Conservation (phyloP, 805 yeast genomes). For the Metschnikowia cerradonensis region DNA sequence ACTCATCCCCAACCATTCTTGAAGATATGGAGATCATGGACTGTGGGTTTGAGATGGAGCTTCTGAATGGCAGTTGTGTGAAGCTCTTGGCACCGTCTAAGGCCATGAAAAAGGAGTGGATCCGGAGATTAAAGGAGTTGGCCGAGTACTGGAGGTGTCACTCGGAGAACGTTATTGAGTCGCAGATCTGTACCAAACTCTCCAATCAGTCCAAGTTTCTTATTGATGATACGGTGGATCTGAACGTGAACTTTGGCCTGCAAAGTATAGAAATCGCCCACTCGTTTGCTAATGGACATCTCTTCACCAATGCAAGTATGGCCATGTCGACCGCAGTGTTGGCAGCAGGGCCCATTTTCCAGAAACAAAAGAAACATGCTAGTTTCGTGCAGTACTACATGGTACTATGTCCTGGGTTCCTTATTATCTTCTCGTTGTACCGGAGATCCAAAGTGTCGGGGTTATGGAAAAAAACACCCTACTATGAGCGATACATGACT, state of each 20-base stretch:
- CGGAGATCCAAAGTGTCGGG: conserved; percentile 45
- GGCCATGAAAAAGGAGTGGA: conserved; percentile 61
- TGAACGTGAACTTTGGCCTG: conserved; percentile 41
- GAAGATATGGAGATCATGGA: conserved; percentile 35
- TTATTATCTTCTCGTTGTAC: conserved; percentile 54
- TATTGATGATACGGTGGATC: conserved; percentile 55
- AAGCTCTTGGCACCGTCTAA: conserved; percentile 54
- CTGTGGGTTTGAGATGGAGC: conserved; percentile 50
- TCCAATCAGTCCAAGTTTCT: conserved; percentile 45
- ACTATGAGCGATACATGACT: conserved; percentile 50
- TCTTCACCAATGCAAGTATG: conserved; percentile 54
- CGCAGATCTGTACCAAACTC: conserved; percentile 34
- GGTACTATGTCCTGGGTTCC: conserved; percentile 64
- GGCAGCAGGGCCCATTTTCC: conserved; percentile 62
- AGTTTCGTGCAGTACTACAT: conserved; percentile 59
- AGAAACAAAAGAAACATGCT: conserved; percentile 66
- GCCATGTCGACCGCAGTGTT: conserved; percentile 59
- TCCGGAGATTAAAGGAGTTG: conserved; percentile 42
- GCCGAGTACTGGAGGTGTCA: conserved; percentile 55
- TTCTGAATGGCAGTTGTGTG: conserved; percentile 43
- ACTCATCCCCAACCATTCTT: conserved; percentile 20
- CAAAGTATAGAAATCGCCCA: conserved; percentile 19
- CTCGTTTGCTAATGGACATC: conserved; percentile 47
- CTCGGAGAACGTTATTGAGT: conserved; percentile 35
- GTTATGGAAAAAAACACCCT: conserved; percentile 42